These are phyloP conservation scores for Eucalyptus globulus DNA, from an alignment of 345 rosid species.

Conservation along the genomic window DNA sequence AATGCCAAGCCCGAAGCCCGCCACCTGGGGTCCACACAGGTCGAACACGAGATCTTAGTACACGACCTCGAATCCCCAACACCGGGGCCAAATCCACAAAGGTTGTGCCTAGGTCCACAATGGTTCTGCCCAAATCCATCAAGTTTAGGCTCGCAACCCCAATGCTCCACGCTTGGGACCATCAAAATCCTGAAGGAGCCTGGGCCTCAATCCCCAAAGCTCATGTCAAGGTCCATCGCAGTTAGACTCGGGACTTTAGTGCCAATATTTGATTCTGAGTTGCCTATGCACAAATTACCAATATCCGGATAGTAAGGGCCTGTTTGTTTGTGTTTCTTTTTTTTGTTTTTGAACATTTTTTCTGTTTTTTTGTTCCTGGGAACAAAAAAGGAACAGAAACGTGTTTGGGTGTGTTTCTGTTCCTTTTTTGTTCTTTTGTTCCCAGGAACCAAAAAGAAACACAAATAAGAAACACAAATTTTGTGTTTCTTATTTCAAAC, in stretches of 20 bases:
- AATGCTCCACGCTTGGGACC: not conserved
- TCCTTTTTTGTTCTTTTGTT: no score
- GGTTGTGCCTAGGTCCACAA: no score
- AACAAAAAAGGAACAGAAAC: no score
- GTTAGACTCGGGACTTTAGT: not conserved
- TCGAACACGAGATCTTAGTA: not conserved
- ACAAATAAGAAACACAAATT: no score
- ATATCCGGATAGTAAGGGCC: accelerated
- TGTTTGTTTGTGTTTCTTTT: no score
- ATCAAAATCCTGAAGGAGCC: not conserved
- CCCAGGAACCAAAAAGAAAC: no score
- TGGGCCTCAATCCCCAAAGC: not conserved
- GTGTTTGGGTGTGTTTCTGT: no score
- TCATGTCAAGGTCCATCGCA: accelerated
- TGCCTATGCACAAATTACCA: not conserved
- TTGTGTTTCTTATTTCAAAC: no score
- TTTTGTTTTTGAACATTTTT: no score
- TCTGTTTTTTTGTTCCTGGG: no score
- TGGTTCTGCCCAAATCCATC: not conserved
- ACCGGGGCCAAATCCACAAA: accelerated
- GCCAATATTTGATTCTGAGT: not conserved
- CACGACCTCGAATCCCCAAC: not conserved
- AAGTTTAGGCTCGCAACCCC: not conserved
- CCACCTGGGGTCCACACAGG: not conserved
- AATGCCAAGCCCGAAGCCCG: accelerated